Base-by-base conservation (phyloP, 2,329 filamentous ascomycete genomes). In the Trichoderma afroharzianum region DNA sequence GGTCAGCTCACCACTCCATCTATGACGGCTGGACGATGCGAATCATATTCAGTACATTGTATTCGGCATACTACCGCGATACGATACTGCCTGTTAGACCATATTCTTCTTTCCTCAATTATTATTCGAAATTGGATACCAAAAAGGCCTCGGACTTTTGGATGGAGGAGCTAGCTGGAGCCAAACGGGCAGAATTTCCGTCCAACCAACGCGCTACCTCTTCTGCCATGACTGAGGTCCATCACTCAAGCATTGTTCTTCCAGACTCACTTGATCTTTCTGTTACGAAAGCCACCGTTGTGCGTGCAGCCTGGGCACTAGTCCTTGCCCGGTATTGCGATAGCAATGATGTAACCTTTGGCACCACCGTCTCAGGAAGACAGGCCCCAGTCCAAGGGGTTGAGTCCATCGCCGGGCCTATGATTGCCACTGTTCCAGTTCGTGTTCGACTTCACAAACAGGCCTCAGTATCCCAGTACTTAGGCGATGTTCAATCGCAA, bases 271-370 rank as follows among this genome's bases (percentile, higher is more conserved):
- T 18, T 14, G 43, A 24, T 70, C 71, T 73, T 43, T 71, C 47
- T 30, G 68, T 75, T 26, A 77, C 76, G 0, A 30, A 73, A 5
- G 73, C 78, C 1, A 76, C 74, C 1, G 61, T 78, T 2, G 63
- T 78, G 6, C 74, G 78, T 0, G 76, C 77, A 2, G 76, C 78
- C 3, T 77, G 76, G 75, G 70, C 76, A 6, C 57, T 85, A 9
- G 76, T 83, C 4, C 77, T 82, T 2, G 79, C 79, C 0, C 73
- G 80, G 3, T 82, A 83, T 62, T 78, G 82, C 73, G 78, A 36
- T 71, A 79, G 72, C 8, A 66, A 64, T 36, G 72, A 70, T 43
- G 63, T 76, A n/a, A 21, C 68, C 2, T 77, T 75, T 69, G 75
- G 75, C 14, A 33, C 63, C 4, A 68, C 73, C 2, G 59, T 75